Conservation (phyloP, 305 asterid species). For the Fraxinus baroniana region DNA sequence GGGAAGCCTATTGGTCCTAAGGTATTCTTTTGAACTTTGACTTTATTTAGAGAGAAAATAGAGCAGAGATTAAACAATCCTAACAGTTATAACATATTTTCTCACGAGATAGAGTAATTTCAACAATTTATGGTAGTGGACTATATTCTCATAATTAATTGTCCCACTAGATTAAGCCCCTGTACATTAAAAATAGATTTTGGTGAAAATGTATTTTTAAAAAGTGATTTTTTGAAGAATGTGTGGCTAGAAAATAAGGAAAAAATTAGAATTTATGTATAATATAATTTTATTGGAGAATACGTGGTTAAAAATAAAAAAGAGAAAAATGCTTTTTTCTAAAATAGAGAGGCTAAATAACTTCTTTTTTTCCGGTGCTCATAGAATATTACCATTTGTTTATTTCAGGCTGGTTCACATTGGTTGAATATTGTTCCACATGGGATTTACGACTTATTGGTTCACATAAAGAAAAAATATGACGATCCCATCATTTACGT, state of each 20-base stretch:
- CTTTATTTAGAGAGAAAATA: background rate
- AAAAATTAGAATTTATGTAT: too few relatives aligned
- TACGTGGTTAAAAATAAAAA: too few relatives aligned
- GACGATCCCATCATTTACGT: slow-evolving; percentile 11
- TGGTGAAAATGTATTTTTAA: too few relatives aligned
- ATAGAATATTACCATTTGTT: background rate
- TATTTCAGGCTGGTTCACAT: slow-evolving; percentile 8
- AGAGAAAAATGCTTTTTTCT: too few relatives aligned
- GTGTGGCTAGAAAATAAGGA: too few relatives aligned
- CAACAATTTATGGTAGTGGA: background rate
- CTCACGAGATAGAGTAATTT: background rate
- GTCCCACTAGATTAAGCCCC: too few relatives aligned
- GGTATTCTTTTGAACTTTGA: background rate
- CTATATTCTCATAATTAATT: too few relatives aligned
- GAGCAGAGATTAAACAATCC: background rate
- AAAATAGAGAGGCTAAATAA: background rate
- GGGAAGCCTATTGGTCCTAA: slow-evolving; percentile 7
- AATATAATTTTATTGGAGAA: too few relatives aligned
- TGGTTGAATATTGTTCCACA: slow-evolving; percentile 25
- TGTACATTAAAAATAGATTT: too few relatives aligned
- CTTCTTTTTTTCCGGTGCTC: background rate
- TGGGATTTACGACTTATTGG: slow-evolving; percentile 16
- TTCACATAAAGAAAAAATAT: background rate
- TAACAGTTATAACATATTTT: background rate
- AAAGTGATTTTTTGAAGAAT: too few relatives aligned